Base-by-base conservation (phyloP, 2,329 filamentous ascomycete genomes). In the Pseudocercospora fuligena region DNA sequence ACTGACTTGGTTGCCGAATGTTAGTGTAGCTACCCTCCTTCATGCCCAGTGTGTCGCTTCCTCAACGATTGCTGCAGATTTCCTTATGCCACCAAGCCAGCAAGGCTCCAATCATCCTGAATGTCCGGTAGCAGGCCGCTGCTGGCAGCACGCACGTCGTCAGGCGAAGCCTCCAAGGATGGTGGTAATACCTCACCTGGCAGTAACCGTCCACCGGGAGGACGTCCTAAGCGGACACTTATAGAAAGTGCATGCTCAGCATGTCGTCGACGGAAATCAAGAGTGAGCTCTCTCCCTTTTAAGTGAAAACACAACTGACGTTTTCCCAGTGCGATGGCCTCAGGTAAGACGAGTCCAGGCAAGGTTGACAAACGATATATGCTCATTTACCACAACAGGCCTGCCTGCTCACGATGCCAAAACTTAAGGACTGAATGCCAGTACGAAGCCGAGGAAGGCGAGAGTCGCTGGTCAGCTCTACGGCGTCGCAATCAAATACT, bases 381-480 rank as follows among this genome's bases (percentile, higher is more conserved):
- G 56, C 64, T 68, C 56, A 70, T 64, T 21, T 14, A 60, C 11
- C n/a, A 3, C 5, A 40, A 16, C 60, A 77, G 75, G 54, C 75
- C 75, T 46, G 60, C 71, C 14, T 77, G 75, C 58, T 69, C 74
- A 14, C 70, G 75, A 25, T 77, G 75, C 51, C 70, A 72, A 46
- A 70, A 72, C 33, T 62, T 76, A 3, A 68, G 67, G 12, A 77
- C 75, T n/a, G 72, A 74, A 2, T 77, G 75, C 61, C 64, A 67
- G 16, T 77, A 77, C 61, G 73, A 77, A 60, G 75, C 75, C 23
- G 74, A 77, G 59, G 75, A 75, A 62, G 75, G 75, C 63, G 75
- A 77, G 49, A 77, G 74, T 60, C 72, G 75, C 19, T 77, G 74
- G 75, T 76, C 75, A 3, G 75, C 75, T 12, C 66, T 77, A 9